Base-by-base conservation (phyloP, 768 basidiomycete genomes). In the Boletus coccyginus region DNA sequence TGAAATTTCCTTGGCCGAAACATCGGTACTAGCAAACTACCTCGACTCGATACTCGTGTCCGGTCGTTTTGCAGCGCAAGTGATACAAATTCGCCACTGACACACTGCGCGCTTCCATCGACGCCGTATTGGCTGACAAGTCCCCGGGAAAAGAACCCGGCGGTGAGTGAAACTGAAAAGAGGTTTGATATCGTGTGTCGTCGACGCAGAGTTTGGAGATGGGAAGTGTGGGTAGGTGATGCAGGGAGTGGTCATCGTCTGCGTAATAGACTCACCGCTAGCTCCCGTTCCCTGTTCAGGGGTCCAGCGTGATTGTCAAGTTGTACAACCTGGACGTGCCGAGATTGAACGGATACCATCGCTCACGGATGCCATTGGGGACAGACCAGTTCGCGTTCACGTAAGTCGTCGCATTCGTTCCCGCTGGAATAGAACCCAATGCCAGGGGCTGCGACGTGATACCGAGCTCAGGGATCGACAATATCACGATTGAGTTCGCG, bases 291-390 rank as follows among this genome's bases (percentile, higher is more conserved):
- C 56, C 19, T 53, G 47, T 2, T 43, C 46, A 59, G 3, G 77
- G 64, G 27, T 67, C 66, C 27, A 84, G 63, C 5, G 73, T 66
- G 38, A 78, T 71, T 5, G 75, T 77, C 57, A 84, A 64, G 60
- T 84, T 77, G 69, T 84, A 84, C 14, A 83, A 69, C 54, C 78
- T 76, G 10, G 82, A 83, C 14, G 71, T 77, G 19, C 81, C 83
- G 44, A 84, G 79, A 61, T 82, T 78, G 61, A 77, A 75, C 7
- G 82, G 79, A 59, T 74, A 83, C 84, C 83, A 84, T 24, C 81
- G 72, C 58, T 78, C 67, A 12, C 79, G 80, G 7, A 78, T 59
- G 10, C 57, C 62, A 43, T 83, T 79, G 0, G 78, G 75, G 38
- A 84, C 72, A 9, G 68, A 70, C 76, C 80, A 82, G 17, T 65